Conservation (phyloP, 495 filamentous ascomycete species). For the Letharia lupina region DNA sequence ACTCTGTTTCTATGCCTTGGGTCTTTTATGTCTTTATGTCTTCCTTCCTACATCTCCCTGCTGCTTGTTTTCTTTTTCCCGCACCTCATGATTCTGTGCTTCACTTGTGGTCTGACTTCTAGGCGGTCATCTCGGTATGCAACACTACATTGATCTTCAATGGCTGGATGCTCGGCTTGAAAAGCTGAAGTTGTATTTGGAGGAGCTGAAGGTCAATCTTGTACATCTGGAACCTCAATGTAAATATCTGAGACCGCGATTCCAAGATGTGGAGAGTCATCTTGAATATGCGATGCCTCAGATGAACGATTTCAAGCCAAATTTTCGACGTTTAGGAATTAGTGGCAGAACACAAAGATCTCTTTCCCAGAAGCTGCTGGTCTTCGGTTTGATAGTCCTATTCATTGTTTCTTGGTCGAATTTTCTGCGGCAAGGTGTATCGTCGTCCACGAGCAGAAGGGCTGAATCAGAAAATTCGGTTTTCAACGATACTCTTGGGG, state of each 20-base stretch:
- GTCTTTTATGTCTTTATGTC: neutral
- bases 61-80: neutral
- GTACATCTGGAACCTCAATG: neutral
- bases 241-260: neutral
- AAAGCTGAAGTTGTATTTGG: neutral
- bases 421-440: constrained; percentile 7
- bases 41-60: neutral
- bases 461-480: constrained; percentile 1
- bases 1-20: neutral
- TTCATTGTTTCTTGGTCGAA: constrained; percentile 17
- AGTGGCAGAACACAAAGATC: neutral
- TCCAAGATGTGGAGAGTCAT: neutral
- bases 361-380: neutral
- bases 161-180: neutral
- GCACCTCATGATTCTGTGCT: neutral
- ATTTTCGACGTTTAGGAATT: neutral
- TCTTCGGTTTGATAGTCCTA: constrained; percentile 5
- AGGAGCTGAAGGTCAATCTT: neutral
- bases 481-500: constrained; percentile 17
- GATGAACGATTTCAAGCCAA: neutral
- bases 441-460: neutral
- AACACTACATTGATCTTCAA: neutral
- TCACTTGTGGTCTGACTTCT: neutral
- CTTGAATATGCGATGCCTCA: neutral
- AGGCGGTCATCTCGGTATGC: neutral